Base-by-base conservation (phyloP, 345 rosid genomes). In the Gossypium bickii region DNA sequence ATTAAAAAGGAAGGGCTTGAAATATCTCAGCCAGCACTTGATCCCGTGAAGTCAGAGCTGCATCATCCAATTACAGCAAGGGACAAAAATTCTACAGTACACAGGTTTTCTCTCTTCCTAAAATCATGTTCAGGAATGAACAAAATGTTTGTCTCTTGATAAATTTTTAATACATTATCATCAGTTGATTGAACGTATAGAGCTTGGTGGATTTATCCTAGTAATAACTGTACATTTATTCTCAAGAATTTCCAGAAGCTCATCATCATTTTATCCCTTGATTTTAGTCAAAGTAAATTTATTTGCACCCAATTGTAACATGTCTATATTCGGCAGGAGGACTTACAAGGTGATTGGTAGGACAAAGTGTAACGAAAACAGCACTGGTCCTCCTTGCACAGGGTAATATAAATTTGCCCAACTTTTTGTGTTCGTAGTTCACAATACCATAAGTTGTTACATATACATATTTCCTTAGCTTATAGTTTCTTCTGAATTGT, bases 21-120 rank as follows among this genome's bases (percentile, higher is more conserved):
- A 80, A 90, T 93, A 85, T 93, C 97, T 2, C 97, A 93, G 78
- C 98, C 97, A 17, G 97, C 90, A 9, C 88, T 93, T 60, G 96
- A 87, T 84, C 86, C 87, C 13, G 52, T 69, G 3, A 75, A 78
- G 51, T 89, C 91, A 41, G 84, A 86, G 69, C 74, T 90, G 71
- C 92, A 90, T 78, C 91, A 90, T 81, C 84, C 77, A 15, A 83
- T 93, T 66, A 91, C 98, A 15, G 74, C 68, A 12, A 76, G 90
- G 13, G 82, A 84, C 77, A 82, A 10, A 9, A 80, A 78, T 62
- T 75, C 82, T 6, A 87, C 76, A 86, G 88, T 91, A 41, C 95
- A 91, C 86, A 86, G 97, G 97, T 92, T 51, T n/a, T 45, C 29
- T 43, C 41, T 70, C 73, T 64, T 41, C 61, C 61, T 16, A 1